Percentiles rank a stretch among this genome's conserved stretches.
phyloP scores from a whole-genome alignment of 306 rosid species.

The Sphenostylis stenocarpa region DNA sequence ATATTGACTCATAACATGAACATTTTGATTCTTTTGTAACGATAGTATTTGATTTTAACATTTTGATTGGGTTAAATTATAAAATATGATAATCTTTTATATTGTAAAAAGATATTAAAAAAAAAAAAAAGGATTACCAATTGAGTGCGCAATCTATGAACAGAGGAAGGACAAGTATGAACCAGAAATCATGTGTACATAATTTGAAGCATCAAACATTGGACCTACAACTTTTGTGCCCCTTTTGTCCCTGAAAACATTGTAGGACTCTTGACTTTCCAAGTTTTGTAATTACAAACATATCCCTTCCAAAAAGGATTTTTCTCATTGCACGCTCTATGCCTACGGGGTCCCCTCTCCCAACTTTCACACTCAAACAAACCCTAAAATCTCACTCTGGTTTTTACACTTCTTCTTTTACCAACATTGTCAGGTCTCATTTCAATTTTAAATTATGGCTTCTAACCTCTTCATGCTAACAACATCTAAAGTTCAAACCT shows the following conservation, averaged over 20 bases:
- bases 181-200: constrained; percentile 5
- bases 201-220: constrained; percentile 21
- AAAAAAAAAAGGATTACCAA: too few relatives aligned
- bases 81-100: too few relatives aligned
- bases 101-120: too few relatives aligned
- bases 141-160: too few relatives aligned
- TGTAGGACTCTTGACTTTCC: background rate
- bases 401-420: constrained; percentile 21
- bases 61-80: too few relatives aligned
- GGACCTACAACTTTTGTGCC: constrained; percentile 34
- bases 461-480: background rate
- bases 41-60: too few relatives aligned
- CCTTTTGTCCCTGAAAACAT: constrained; percentile 1
- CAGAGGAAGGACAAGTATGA: too few relatives aligned
- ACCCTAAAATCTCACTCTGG: background rate
- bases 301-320: constrained; percentile 30
- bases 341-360: background rate
- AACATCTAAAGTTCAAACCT: background rate
- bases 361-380: background rate
- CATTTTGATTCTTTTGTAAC: too few relatives aligned
- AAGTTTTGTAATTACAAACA: background rate
- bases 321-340: too few relatives aligned
- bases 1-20: too few relatives aligned
- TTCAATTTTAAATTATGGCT: background rate
- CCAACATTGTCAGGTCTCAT: constrained; percentile 15